phyloP scores from a whole-genome alignment of 2,329 filamentous ascomycete genomes.

The Cladosporium sp. region DNA sequence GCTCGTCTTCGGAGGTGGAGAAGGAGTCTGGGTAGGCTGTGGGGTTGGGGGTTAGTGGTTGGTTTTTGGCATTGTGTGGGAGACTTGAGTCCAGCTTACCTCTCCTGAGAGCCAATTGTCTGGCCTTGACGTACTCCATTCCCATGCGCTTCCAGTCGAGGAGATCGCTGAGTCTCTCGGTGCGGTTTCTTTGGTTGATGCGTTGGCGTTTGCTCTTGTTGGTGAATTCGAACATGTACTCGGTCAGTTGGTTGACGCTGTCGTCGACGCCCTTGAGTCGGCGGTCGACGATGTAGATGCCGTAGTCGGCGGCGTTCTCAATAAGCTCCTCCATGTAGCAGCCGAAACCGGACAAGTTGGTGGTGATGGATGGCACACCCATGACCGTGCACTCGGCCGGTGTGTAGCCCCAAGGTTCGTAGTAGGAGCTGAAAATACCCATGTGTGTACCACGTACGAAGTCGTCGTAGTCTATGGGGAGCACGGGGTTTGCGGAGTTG shows the following conservation, averaged over 20 bases:
- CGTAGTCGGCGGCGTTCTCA: constrained; percentile 95
- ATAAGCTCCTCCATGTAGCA: constrained; percentile 99
- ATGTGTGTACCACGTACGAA: constrained; percentile 96
- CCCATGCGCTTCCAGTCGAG: constrained; percentile 99
- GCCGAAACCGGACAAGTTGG: constrained; percentile 93
- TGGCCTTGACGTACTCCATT: constrained; percentile 97
- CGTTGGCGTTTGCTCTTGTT: constrained; percentile 91
- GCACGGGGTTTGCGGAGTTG: constrained; percentile 89
- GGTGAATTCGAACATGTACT: constrained; percentile 91
- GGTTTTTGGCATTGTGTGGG: not conserved
- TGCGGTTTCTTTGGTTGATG: constrained; percentile 97
- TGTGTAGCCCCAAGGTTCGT: constrained; percentile 98
- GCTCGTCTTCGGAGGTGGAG: constrained; percentile 63
- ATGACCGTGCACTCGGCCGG: constrained; percentile 98
- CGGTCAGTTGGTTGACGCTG: constrained; percentile 89
- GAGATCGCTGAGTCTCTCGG: constrained; percentile 87
- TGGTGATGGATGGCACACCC: constrained; percentile 97
- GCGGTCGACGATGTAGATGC: constrained; percentile 97
- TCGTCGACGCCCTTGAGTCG: constrained; percentile 94
- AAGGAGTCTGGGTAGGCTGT: constrained; percentile 84
- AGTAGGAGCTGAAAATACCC: constrained; percentile 95
- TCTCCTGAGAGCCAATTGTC: constrained; percentile 83
- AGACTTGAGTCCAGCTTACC: constrained; percentile 28
- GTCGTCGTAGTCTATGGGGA: constrained; percentile 95
- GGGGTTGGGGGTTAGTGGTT: constrained; percentile 4